A percentile compares a stretch with the other conserved stretches of the same genome.
Evolutionary conservation across 2,329 filamentous ascomycete genomes (phyloP).

Genomic region (Cordyceps cicadae): DNA sequence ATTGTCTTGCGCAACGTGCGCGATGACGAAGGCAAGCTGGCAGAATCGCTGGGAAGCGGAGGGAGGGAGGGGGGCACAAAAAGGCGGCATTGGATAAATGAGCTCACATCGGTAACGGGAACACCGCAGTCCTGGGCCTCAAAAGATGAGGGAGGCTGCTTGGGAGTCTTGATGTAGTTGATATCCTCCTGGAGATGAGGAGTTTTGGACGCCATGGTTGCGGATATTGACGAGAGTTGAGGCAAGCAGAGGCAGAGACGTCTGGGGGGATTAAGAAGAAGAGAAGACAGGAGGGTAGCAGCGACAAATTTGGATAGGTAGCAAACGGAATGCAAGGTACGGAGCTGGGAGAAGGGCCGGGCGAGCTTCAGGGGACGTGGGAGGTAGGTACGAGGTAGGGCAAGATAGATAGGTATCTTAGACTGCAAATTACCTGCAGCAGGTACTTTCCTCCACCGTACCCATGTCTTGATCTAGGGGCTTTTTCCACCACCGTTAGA

Average conservation of each 20-base stretch:
- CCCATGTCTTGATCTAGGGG: too few species aligned
- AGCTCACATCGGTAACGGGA: conserved; percentile 34
- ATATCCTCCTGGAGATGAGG: conserved; percentile 10
- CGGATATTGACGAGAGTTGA: background rate
- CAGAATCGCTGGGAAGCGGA: background rate
- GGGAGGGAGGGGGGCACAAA: background rate
- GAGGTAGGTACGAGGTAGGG: too few species aligned
- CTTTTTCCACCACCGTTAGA: too few species aligned
- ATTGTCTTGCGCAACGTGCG: background rate
- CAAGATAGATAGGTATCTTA: background rate
- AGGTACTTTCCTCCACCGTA: too few species aligned
- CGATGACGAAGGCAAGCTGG: background rate
- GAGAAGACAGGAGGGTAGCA: conserved; percentile 1
- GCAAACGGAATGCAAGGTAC: background rate
- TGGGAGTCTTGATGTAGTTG: conserved; percentile 30
- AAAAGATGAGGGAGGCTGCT: conserved; percentile 45
- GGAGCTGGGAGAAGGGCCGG: background rate
- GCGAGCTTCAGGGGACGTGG: too few species aligned
- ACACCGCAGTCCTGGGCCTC: conserved; percentile 56
- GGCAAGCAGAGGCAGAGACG: conserved; percentile 1
- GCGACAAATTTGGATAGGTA: background rate
- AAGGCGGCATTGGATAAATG: conserved; percentile 18
- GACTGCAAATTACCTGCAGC: background rate
- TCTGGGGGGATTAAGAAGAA: conserved; percentile 2
- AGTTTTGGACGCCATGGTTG: conserved; percentile 11